phyloP scores from a whole-genome alignment of 2,329 filamentous ascomycete species.

The Bipolaris bicolor region DNA sequence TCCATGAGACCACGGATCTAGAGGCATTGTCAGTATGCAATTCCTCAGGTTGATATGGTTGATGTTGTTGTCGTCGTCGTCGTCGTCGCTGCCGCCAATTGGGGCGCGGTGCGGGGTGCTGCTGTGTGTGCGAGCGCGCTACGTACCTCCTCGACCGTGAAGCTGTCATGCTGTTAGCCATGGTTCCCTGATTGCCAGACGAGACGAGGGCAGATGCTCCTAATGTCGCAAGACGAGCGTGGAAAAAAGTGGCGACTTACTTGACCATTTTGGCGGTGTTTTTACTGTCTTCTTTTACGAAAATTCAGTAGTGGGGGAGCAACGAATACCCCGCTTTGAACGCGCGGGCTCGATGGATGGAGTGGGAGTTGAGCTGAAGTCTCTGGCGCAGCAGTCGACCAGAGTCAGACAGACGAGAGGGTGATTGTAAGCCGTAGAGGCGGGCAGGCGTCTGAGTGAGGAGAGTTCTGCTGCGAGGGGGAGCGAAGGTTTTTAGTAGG shows the following conservation, averaged over 20 bases:
- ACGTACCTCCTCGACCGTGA: constrained; percentile 90
- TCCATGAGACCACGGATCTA: constrained; percentile 80
- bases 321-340: constrained; percentile 47
- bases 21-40: constrained; percentile 36
- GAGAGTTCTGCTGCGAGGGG: constrained; percentile 22
- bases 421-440: constrained; percentile 30
- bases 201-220: background rate
- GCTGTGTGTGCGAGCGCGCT: constrained; percentile 24
- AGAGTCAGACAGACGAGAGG: constrained; percentile 37
- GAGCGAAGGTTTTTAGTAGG: constrained; percentile 25
- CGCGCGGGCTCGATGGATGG: constrained; percentile 30
- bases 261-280: constrained; percentile 99
- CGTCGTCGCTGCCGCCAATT: constrained; percentile 15
- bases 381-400: constrained; percentile 44
- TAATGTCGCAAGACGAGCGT: background rate
- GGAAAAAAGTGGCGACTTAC: constrained; percentile 67
- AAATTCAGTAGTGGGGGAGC: constrained; percentile 44
- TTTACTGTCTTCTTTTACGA: constrained; percentile 40
- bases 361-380: constrained; percentile 31
- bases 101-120: constrained; percentile 22
- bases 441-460: constrained; percentile 26
- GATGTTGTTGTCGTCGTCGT: too few relatives aligned
- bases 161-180: constrained; percentile 71
- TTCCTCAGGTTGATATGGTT: background rate
- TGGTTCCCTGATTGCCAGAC: constrained; percentile 3